A percentile compares a stretch with the other conserved stretches of the same genome.
These are phyloP conservation scores for Phytophthora macrochlamydospora DNA, from an alignment of 352 stramenopile species.

Conservation along the genomic window DNA sequence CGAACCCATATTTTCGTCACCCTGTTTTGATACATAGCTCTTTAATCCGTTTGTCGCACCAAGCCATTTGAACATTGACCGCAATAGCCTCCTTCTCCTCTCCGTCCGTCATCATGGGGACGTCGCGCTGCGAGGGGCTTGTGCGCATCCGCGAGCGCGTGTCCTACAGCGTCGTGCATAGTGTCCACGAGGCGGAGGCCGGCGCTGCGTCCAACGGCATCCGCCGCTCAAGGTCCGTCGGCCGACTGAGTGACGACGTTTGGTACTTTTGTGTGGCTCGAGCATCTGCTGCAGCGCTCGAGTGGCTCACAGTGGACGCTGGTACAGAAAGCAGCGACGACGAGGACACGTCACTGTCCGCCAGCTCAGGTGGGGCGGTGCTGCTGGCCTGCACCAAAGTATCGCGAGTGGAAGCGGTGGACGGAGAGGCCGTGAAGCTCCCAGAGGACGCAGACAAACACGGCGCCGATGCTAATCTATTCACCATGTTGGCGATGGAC, in stretches of 20 bases:
- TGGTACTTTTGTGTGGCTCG: constrained; percentile 54
- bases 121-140: constrained; percentile 37
- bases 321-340: constrained; percentile 38
- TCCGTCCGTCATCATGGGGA: constrained; percentile 14
- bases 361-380: constrained; percentile 20
- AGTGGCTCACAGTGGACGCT: constrained; percentile 49
- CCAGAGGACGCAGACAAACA: constrained; percentile 8
- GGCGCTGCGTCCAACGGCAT: constrained; percentile 3
- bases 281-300: constrained; percentile 22
- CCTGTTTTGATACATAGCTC: too few species aligned
- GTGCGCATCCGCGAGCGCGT: constrained; percentile 50
- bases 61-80: too few species aligned
- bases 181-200: constrained; percentile 11
- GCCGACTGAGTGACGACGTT: constrained; percentile 39
- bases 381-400: constrained; percentile 39
- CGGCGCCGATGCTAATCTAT: constrained; percentile 3
- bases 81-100: not conserved
- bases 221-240: constrained; percentile 11
- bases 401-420: constrained; percentile 50
- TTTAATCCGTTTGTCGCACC: too few species aligned
- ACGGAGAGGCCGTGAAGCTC: constrained; percentile 40
- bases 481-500: constrained; percentile 11
- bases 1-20: too few species aligned
- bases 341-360: constrained; percentile 12
- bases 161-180: constrained; percentile 17